These are phyloP conservation scores for Taphrina pruni DNA, from an alignment of 1,139 yeast genomes.

Conservation along the genomic window DNA sequence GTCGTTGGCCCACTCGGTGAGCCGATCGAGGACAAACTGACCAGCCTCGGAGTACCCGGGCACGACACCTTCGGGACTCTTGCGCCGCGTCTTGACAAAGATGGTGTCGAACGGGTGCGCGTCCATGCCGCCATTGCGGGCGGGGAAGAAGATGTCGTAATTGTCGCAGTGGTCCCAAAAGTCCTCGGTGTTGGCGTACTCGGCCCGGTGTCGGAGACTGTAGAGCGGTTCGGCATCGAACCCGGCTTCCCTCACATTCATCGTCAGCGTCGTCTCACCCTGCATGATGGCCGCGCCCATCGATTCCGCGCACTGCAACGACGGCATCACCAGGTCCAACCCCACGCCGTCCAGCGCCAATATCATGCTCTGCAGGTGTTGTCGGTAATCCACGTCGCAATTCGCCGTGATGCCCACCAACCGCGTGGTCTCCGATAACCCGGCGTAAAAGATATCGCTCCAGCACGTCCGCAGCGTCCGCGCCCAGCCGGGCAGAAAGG, in stretches of 20 bases:
- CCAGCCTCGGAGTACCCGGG: conserved; percentile 20
- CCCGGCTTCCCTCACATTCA: conserved; percentile 29
- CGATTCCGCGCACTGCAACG: conserved; percentile 11
- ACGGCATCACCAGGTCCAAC: conserved; percentile 29
- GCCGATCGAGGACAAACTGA: conserved; percentile 6
- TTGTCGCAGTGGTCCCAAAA: conserved; percentile 31
- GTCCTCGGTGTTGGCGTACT: conserved; percentile 8
- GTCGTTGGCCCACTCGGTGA: conserved; percentile 30
- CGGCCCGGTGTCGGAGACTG: background rate
- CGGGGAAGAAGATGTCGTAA: conserved; percentile 16
- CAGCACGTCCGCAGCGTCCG: conserved; percentile 20
- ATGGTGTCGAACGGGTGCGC: conserved; percentile 36
- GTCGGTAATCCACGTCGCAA: conserved; percentile 16
- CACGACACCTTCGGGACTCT: background rate
- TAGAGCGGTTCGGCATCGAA: conserved; percentile 35
- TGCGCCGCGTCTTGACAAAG: conserved; percentile 24
- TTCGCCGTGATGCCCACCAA: conserved; percentile 32
- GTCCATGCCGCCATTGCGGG: conserved; percentile 18
- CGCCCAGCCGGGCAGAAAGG: conserved; percentile 38
- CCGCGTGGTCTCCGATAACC: conserved; percentile 15
- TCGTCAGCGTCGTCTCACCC: conserved; percentile 19
- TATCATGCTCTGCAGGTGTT: conserved; percentile 26
- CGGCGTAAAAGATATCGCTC: conserved; percentile 18
- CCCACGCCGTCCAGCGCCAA: conserved; percentile 28
- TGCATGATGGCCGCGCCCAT: conserved; percentile 6